Conservation (phyloP, 2,329 filamentous ascomycete genomes). For the Epichloe brachyelytri region DNA sequence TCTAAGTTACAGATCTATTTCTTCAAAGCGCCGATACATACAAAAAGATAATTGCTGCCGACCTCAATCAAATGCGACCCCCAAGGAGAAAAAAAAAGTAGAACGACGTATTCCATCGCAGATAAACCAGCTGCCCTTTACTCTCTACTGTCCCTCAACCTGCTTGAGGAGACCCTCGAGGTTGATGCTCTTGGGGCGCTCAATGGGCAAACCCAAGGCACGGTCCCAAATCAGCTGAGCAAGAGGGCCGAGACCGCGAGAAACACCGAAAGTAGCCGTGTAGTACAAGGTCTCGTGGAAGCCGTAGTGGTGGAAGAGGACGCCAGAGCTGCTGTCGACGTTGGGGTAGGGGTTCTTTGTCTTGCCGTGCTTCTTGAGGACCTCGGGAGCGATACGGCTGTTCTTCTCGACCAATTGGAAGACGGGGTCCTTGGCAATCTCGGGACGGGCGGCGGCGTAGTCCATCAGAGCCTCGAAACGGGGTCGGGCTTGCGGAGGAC, state of each 20-base stretch:
- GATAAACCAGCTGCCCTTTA: not conserved
- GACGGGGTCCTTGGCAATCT: constrained; percentile 76
- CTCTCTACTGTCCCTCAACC: constrained; percentile 31
- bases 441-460: constrained; percentile 73
- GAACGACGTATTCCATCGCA: not conserved
- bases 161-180: constrained; percentile 70
- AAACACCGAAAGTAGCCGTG: constrained; percentile 58
- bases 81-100: not conserved
- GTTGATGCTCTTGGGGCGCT: constrained; percentile 96
- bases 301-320: constrained; percentile 95
- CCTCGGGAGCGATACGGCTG: constrained; percentile 77
- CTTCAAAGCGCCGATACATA: too few relatives aligned
- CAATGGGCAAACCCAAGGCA: constrained; percentile 84
- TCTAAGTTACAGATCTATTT: too few relatives aligned
- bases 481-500: constrained; percentile 91
- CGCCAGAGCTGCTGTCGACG: constrained; percentile 84
- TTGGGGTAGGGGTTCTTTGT: constrained; percentile 98
- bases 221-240: constrained; percentile 95
- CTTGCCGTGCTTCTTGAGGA: constrained; percentile 92
- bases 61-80: not conserved
- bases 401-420: constrained; percentile 93
- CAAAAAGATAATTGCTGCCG: constrained; percentile 14
- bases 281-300: constrained; percentile 98
- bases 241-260: constrained; percentile 67
- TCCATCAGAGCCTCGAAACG: constrained; percentile 95